These are phyloP conservation scores for Tubosaeta sp. DNA, from an alignment of 768 basidiomycete species.

Conservation along the genomic window DNA sequence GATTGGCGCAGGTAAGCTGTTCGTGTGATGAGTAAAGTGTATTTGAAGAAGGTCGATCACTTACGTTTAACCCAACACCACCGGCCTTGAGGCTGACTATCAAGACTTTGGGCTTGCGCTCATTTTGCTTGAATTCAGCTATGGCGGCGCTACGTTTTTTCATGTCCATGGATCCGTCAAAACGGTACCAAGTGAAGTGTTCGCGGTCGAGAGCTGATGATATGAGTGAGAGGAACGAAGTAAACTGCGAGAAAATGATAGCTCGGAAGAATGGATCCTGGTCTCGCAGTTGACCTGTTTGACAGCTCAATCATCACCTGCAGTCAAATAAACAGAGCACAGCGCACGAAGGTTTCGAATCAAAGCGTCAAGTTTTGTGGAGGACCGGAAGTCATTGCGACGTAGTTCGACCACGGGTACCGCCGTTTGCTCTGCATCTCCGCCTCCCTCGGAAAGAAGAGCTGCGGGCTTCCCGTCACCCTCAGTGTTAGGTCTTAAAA, in stretches of 20 bases:
- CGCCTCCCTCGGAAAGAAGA: conserved; percentile 9
- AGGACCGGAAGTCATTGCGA: conserved; percentile 82
- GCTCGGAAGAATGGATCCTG: conserved; percentile 78
- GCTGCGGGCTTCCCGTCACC: not conserved
- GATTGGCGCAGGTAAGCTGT: conserved; percentile 73
- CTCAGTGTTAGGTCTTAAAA: conserved; percentile 38
- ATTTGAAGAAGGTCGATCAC: conserved; percentile 15
- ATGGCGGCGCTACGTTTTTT: conserved; percentile 75
- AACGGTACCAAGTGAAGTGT: conserved; percentile 64
- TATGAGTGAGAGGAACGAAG: conserved; percentile 81
- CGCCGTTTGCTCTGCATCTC: conserved; percentile 18
- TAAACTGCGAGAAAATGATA: conserved; percentile 90
- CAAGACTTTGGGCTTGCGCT: conserved; percentile 68
- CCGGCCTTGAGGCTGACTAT: conserved; percentile 85
- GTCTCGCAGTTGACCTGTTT: conserved; percentile 54
- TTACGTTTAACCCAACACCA: conserved; percentile 84
- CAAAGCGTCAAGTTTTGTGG: conserved; percentile 88
- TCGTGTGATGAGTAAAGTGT: conserved; percentile 1
- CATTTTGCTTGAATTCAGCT: conserved; percentile 67
- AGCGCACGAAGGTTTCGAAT: conserved; percentile 62
- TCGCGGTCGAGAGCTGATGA: conserved; percentile 68
- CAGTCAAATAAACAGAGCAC: not conserved
- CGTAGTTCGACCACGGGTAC: conserved; percentile 53
- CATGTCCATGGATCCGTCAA: conserved; percentile 91
- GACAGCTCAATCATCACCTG: not conserved